Percentiles rank a stretch among this genome's conserved stretches.
Evolutionary conservation across 129 eudicot species (phyloP).

Genomic region (Rutidosis leptorrhynchoides): DNA sequence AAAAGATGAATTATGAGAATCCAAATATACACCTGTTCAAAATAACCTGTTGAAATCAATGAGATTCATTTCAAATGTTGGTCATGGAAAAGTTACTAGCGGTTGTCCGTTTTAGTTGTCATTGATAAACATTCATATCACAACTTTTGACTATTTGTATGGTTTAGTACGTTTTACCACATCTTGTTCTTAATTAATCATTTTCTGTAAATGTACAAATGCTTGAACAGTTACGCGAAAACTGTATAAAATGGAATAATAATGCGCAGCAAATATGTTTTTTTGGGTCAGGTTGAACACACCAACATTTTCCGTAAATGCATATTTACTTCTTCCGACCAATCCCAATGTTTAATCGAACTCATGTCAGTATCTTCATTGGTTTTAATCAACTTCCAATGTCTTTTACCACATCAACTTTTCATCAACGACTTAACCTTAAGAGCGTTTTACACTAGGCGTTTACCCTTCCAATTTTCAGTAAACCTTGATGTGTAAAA

Average conservation of each 20-base stretch:
- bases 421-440: background rate
- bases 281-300: background rate
- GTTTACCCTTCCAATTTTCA: no score
- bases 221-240: background rate
- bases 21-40: background rate
- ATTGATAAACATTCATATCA: no score
- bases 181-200: background rate
- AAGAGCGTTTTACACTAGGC: background rate
- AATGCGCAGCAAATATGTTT: background rate
- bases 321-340: background rate
- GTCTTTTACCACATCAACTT: background rate
- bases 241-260: background rate
- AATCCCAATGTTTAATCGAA: background rate
- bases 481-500: background rate
- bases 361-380: background rate
- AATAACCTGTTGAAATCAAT: background rate
- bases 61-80: background rate
- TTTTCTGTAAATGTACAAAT: background rate
- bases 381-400: background rate
- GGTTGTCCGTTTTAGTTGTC: constrained; percentile 11
- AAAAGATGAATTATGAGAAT: constrained; percentile 20
- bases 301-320: background rate
- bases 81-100: background rate
- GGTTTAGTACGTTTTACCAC: background rate
- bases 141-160: no score